phyloP scores from a whole-genome alignment of 371 early-diverging fungal genomes.

The Saksenaea oblongispora region DNA sequence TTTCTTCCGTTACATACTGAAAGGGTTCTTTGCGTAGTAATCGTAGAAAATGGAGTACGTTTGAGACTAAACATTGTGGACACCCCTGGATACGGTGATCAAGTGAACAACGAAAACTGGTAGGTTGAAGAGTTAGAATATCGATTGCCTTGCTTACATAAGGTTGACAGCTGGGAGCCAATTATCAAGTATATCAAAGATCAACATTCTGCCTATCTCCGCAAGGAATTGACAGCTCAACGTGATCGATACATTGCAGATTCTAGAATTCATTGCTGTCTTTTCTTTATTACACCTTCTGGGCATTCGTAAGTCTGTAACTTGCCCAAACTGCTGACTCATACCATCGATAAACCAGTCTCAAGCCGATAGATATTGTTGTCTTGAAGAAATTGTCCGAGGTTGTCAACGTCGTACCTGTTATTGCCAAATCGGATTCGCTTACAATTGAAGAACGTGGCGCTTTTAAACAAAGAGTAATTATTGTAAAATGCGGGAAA shows the following conservation, averaged over 20 bases:
- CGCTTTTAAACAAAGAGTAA: slow-evolving; percentile 63
- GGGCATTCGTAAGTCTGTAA: slow-evolving; percentile 56
- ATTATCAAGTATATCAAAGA: slow-evolving; percentile 86
- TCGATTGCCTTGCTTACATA: background rate
- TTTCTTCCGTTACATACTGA: background rate
- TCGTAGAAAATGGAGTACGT: slow-evolving; percentile 77
- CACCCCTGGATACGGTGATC: slow-evolving; percentile 70
- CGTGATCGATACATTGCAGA: slow-evolving; percentile 79
- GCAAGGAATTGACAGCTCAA: slow-evolving; percentile 76
- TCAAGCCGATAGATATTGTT: slow-evolving; percentile 73
- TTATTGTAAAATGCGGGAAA: background rate
- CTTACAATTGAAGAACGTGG: slow-evolving; percentile 69
- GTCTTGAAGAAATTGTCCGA: slow-evolving; percentile 64
- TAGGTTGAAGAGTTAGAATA: slow-evolving; percentile 20
- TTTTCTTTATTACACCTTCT: slow-evolving; percentile 69
- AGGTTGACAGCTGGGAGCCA: slow-evolving; percentile 66
- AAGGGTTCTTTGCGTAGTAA: slow-evolving; percentile 36
- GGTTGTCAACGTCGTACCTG: slow-evolving; percentile 70
- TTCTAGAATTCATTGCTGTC: slow-evolving; percentile 70
- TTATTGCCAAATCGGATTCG: slow-evolving; percentile 80
- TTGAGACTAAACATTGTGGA: slow-evolving; percentile 75
- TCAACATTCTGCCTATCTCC: slow-evolving; percentile 82
- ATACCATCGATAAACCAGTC: slow-evolving; percentile 26
- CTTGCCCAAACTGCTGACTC: background rate
- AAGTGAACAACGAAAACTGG: slow-evolving; percentile 85